Conservation (phyloP, 768 basidiomycete genomes). For the Hygrocybe punicea region DNA sequence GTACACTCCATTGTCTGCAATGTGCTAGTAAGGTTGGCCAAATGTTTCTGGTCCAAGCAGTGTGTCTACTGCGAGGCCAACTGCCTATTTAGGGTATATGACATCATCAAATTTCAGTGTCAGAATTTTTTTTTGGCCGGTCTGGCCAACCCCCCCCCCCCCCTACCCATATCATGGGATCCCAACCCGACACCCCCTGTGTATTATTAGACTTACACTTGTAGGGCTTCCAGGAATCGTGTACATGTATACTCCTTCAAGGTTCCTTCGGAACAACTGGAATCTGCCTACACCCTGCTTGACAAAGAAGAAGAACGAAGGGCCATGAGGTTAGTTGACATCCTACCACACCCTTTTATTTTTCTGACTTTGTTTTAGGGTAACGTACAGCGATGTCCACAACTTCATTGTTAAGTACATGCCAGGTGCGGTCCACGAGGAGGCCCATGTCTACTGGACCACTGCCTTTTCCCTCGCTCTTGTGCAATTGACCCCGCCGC, state of each 20-base stretch:
- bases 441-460: conserved; percentile 5
- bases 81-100: too few relatives aligned
- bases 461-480: neutral
- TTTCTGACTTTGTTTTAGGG: conserved; percentile 17
- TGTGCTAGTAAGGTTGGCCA: too few relatives aligned
- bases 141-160: too few relatives aligned
- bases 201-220: conserved; percentile 7
- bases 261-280: conserved; percentile 1
- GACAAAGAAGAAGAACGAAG: conserved; percentile 1
- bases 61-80: too few relatives aligned
- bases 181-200: neutral
- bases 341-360: conserved; percentile 4
- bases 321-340: conserved; percentile 12
- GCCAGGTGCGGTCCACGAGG: conserved; percentile 12
- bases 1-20: too few relatives aligned
- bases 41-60: too few relatives aligned
- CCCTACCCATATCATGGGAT: too few relatives aligned
- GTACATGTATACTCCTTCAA: conserved; percentile 11
- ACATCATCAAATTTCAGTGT: too few relatives aligned
- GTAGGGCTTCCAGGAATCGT: conserved; percentile 5
- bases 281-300: conserved; percentile 1
- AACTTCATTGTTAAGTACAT: conserved; percentile 20
- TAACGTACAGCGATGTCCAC: conserved; percentile 18
- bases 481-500: neutral
- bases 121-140: too few relatives aligned